Evolutionary conservation across 371 early-diverging fungal species (phyloP), one percentile per base, ranked within the genome.

Genomic region (Mucor indicus): DNA sequence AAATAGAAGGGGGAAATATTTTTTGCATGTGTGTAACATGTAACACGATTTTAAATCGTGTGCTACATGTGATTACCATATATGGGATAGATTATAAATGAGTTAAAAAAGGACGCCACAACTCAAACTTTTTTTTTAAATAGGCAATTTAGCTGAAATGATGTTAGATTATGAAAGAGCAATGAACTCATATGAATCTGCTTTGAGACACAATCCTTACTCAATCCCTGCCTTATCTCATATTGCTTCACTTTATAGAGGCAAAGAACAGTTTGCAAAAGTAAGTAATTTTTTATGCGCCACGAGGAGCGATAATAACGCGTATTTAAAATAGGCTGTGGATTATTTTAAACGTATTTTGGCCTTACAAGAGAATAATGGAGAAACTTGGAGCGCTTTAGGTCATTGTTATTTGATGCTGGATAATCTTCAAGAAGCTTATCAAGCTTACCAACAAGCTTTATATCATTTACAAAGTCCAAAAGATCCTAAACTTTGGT

Each of bases 401-500:
- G 97, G 94, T 6, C 92, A 95, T 64, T 93, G 93, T 64, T 92
- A 91, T 62, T 69, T 96, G 29, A 91, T 93, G 93, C 78, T 87
- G 77, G 95, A 93, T 64, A 91, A 95, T 38, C 72, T 96, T 27
- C 91, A 89, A 52, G 87, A 91, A 64, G 95, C 97, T 2, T 95
- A 92, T 57, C 79, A 55, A 31, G 61, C 61, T 16, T 61, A 61
- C 38, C 61, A 61, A 30, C 61, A 61, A 37, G 61, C 61, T 1
- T 38, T 61, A 22, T 61, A 61, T 31, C 80, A 82, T 90, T 33
- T 33, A 33, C 5, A 33, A 33, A 33, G n/a, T 33, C 12, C 19
- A 5, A 55, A 89, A 85, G 96, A 94, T 51, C 93, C 96, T 4
- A 94, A 93, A 55, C 83, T 97, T 16, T 97, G 98, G 98, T 97